These are phyloP conservation scores for Penicillium concentricum DNA, from an alignment of 2,329 filamentous ascomycete genomes.

Conservation along the genomic window DNA sequence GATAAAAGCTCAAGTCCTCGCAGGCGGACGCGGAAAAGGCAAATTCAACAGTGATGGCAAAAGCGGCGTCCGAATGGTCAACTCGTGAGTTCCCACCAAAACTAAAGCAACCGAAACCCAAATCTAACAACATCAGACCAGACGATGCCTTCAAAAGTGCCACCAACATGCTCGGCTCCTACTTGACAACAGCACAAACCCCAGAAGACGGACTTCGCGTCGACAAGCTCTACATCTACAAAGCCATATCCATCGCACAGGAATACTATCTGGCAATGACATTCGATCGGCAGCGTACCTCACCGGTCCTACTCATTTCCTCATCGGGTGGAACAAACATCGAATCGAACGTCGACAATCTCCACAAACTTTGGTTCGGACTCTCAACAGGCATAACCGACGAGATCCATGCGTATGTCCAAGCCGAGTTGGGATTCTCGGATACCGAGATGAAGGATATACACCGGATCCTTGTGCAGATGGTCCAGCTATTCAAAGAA, in stretches of 20 bases:
- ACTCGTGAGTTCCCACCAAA: conserved; percentile 14
- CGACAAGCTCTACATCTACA: conserved; percentile 39
- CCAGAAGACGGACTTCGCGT: conserved; percentile 27
- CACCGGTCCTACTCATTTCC: conserved; percentile 42
- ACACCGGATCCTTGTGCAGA: conserved; percentile 31
- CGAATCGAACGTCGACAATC: conserved; percentile 26
- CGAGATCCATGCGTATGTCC: conserved; percentile 24
- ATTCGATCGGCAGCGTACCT: conserved; percentile 45
- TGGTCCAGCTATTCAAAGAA: conserved; percentile 40
- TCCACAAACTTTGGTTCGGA: conserved; percentile 30
- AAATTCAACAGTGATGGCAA: conserved; percentile 29
- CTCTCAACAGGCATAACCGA: conserved; percentile 25
- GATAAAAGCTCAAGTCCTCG: conserved; percentile 34
- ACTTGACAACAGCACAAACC: conserved; percentile 32
- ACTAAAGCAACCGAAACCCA: neutral
- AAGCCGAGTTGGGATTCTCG: conserved; percentile 26
- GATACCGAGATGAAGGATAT: conserved; percentile 25
- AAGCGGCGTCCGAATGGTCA: conserved; percentile 29
- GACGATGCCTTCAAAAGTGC: conserved; percentile 28
- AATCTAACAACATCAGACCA: conserved; percentile 14
- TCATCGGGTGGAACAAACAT: conserved; percentile 32
- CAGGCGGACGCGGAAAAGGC: conserved; percentile 34
- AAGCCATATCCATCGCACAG: conserved; percentile 29
- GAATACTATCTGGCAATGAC: conserved; percentile 46
- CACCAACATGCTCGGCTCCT: conserved; percentile 30